Base-by-base conservation (phyloP, 2,329 filamentous ascomycete species). In the Fusarium abutilonis region DNA sequence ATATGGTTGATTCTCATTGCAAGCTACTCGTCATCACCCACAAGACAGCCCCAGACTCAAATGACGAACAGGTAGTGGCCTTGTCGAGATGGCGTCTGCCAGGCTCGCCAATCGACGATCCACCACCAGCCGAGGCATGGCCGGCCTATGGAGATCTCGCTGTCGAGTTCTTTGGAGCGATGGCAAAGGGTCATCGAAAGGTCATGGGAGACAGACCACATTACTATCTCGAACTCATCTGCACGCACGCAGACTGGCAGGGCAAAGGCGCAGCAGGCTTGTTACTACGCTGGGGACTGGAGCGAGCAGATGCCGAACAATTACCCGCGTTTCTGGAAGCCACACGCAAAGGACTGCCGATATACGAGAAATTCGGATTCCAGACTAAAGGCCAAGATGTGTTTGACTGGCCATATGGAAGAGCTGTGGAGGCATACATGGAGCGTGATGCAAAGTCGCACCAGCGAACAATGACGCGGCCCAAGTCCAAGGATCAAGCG, bases 351-450 rank as follows among this genome's bases (percentile, higher is more conserved):
- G 83, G 80, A 3, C 77, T 73, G 54, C 74, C 73, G 1, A 49
- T 84, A 15, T 86, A 86, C 71, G 69, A 76, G 55, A 79, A 76
- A 60, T 74, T 79, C 64, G 83, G 82, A 4, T 86, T 82, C 61
- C 66, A 68, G 49, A 69, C 74, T 8, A 56, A 80, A 14, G 78
- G 77, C 3, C 70, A 74, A 39, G 46, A 79, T 13, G 43, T 43
- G 26, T 70, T 82, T 41, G 50, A 55, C 46, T 65, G 71, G 39
- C 72, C 78, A n/a, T 71, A 73, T 8, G 71, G 68, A 1, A 56
- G 36, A 3, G 75, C 74, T 14, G 52, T 70, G 39, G 72, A 77
- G 51, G 75, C 60, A 26, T 81, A 70, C 52, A 80, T 75, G 76
- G 54, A 75, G 28, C 70, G 70, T 64, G 66, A 70, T 31, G 56